Percentiles rank a stretch among this genome's conserved stretches.
These are phyloP conservation scores for Fusarium piperis DNA, from an alignment of 2,329 filamentous ascomycete species.

Conservation along the genomic window DNA sequence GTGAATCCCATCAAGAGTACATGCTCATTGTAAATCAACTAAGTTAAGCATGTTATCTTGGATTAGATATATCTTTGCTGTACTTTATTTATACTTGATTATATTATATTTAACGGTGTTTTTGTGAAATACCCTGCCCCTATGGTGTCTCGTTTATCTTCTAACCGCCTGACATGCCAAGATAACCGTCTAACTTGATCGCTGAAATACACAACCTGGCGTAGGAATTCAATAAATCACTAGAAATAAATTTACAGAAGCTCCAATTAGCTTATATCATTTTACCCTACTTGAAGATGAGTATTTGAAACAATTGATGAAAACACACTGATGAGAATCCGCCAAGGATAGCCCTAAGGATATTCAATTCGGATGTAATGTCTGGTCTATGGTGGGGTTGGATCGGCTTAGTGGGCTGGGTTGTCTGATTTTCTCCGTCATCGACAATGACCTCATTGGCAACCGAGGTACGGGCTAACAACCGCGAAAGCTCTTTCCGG, in stretches of 20 bases:
- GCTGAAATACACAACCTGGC: too few relatives aligned
- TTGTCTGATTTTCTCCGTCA: slow-evolving; percentile 14
- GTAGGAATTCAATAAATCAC: too few relatives aligned
- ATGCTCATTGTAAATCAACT: not conserved
- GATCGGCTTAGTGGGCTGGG: slow-evolving; percentile 5
- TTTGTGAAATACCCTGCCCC: not conserved
- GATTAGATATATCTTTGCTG: not conserved
- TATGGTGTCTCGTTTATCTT: not conserved
- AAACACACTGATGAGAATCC: not conserved
- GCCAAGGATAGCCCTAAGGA: not conserved
- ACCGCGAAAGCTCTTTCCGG: slow-evolving; percentile 10
- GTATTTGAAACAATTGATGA: not conserved
- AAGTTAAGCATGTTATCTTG: not conserved
- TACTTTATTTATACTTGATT: not conserved
- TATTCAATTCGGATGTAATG: not conserved
- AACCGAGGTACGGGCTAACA: slow-evolving; percentile 3
- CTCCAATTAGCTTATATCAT: too few relatives aligned
- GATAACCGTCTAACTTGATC: too few relatives aligned
- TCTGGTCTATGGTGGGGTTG: not conserved
- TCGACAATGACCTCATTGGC: slow-evolving; percentile 26
- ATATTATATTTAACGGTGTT: too few relatives aligned
- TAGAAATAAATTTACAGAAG: too few relatives aligned
- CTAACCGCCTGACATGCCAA: not conserved
- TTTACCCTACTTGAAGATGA: too few relatives aligned
- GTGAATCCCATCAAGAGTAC: not conserved